Percentiles rank a stretch among this genome's conserved stretches.
These are phyloP conservation scores for Mallotus japonicus DNA, from an alignment of 441 rosid genomes.

Conservation along the genomic window DNA sequence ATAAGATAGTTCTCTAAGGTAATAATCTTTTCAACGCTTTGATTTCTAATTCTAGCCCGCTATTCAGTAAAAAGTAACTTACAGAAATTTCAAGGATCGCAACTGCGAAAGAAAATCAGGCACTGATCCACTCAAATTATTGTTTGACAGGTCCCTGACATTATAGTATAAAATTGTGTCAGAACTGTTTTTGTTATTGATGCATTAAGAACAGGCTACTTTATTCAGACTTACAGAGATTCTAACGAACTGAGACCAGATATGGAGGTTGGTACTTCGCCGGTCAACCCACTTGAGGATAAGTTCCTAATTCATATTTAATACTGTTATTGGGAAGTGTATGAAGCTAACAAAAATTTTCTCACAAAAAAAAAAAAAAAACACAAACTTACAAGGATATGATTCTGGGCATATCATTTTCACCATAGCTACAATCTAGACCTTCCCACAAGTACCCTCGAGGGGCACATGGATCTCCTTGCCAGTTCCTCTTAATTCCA, in stretches of 20 bases:
- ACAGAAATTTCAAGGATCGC: slow-evolving; percentile 40
- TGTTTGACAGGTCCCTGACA: slow-evolving; percentile 60
- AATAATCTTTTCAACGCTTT: not conserved
- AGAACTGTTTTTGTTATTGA: not conserved
- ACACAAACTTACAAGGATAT: slow-evolving; percentile 35
- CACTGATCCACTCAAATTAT: slow-evolving; percentile 44
- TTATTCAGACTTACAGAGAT: slow-evolving; percentile 31
- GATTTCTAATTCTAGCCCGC: not conserved
- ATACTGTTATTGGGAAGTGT: not conserved
- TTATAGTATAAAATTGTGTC: not conserved
- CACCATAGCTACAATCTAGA: slow-evolving; percentile 33
- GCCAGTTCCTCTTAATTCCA: slow-evolving; percentile 36
- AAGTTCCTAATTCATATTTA: slow-evolving; percentile 28
- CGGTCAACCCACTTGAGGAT: slow-evolving; percentile 34
- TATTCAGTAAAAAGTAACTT: slow-evolving; percentile 16
- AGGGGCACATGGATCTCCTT: slow-evolving; percentile 51
- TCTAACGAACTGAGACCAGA: slow-evolving; percentile 26
- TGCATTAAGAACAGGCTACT: not conserved
- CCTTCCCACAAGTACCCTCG: slow-evolving; percentile 36
- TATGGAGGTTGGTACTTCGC: slow-evolving; percentile 23
- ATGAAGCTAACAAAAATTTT: not conserved
- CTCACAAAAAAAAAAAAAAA: not conserved
- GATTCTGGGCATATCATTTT: slow-evolving; percentile 28
- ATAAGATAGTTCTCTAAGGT: not conserved
- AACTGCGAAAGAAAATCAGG: slow-evolving; percentile 44